These are phyloP conservation scores for Arachis stenosperma DNA, from an alignment of 306 rosid genomes.

Conservation along the genomic window DNA sequence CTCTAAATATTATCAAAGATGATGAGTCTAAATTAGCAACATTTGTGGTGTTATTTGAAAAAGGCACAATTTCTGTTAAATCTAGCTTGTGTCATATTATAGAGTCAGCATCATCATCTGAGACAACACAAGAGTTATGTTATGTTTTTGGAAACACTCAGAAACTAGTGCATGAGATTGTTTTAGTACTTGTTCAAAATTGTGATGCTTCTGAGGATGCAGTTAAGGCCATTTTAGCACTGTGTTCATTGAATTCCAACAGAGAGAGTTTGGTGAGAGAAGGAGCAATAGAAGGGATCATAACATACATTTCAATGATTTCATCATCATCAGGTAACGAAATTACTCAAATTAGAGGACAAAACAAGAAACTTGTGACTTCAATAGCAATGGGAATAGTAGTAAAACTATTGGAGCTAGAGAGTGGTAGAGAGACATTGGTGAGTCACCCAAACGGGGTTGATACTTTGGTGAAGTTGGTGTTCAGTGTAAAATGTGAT, in stretches of 20 bases:
- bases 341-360: conserved; percentile 15
- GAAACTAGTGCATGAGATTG: conserved; percentile 50
- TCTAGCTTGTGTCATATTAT: conserved; percentile 56
- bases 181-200: conserved; percentile 36
- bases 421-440: conserved; percentile 60
- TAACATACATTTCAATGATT: conserved; percentile 48
- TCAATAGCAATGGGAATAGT: conserved; percentile 52
- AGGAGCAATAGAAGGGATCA: conserved; percentile 61
- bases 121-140: conserved; percentile 47
- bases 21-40: conserved; percentile 53
- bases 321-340: conserved; percentile 27
- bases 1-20: conserved; percentile 55
- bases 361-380: conserved; percentile 39
- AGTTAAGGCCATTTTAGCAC: conserved; percentile 57
- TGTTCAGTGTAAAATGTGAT: conserved; percentile 63
- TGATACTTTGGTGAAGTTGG: conserved; percentile 60
- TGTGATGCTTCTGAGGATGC: conserved; percentile 61
- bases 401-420: conserved; percentile 62
- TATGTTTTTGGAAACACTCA: conserved; percentile 48
- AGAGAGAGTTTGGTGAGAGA: conserved; percentile 52
- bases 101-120: conserved; percentile 51
- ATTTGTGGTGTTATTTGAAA: conserved; percentile 49
- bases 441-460: conserved; percentile 52
- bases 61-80: conserved; percentile 54
- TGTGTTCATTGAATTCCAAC: conserved; percentile 52